Evolutionary conservation across 163 green algal species (phyloP), one percentile per base, ranked within the genome.

Genomic region (Chloromonas sp.): DNA sequence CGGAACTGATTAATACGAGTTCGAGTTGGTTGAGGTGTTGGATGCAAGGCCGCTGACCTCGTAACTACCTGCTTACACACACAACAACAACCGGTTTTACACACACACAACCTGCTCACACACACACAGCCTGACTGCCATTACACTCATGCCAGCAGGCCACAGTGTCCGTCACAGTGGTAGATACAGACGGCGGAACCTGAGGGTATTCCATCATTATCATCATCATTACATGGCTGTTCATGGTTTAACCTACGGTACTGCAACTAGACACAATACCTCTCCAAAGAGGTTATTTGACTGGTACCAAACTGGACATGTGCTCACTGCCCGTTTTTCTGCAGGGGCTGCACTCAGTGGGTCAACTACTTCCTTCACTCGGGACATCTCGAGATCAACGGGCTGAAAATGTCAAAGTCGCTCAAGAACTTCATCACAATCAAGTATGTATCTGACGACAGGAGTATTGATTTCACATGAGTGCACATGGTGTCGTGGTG

Each of bases 351-450:
- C 86, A 82, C 89, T 14, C 95, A 99, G 92, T 99, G 97, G 97
- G 96, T 99, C 81, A 98, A 99, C 93, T 99, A 99, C 93, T 99
- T 99, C 86, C 85, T 99, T 82, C 97, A 99, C 91, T 92, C 90
- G 8, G 97, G 97, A 0, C 96, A 99, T 87, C 90, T 99, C 61
- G 90, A 95, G 86, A 99, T 99, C 83, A 94, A 98, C 85, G 97
- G 96, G 1, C 93, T 98, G 57, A 99, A 99, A 90, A 99, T 99
- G 97, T 96, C 89, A 84, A 99, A 99, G 91, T 96, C 90, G 3
- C 92, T 99, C n/a, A 99, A 99, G 85, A 99, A 99, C 93, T 99
- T 99, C 88, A 93, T 99, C 86, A 98, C 95, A 81, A 99, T 99
- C 89, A 91, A 92, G 93, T 95, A 36, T 36, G 89, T 36, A 36